A percentile compares a stretch with the other conserved stretches of the same genome.
These are phyloP conservation scores for Prunus campanulata DNA, from an alignment of 306 rosid genomes.

Conservation along the genomic window DNA sequence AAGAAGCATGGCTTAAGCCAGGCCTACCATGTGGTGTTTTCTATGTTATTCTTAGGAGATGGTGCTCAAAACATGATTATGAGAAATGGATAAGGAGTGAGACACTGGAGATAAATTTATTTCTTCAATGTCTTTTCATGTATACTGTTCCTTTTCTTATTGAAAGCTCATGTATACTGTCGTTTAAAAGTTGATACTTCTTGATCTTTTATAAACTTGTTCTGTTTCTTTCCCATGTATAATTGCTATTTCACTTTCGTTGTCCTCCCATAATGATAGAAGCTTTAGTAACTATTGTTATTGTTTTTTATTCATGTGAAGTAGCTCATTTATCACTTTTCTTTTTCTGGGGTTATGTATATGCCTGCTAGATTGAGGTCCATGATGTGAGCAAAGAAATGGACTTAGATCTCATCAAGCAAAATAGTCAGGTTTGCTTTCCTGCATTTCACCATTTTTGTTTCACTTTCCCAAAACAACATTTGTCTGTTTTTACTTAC, in stretches of 20 bases:
- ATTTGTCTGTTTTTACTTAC: not conserved
- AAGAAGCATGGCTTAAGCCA: too few species aligned
- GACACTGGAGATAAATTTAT: not conserved
- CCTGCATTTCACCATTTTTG: slow-evolving; percentile 19
- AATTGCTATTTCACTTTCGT: not conserved
- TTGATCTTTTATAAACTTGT: not conserved
- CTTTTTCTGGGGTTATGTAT: slow-evolving; percentile 21
- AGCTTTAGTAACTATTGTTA: not conserved
- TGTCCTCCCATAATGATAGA: not conserved
- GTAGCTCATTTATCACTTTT: slow-evolving; percentile 2
- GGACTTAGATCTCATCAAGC: slow-evolving; percentile 99
- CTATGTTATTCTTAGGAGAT: not conserved
- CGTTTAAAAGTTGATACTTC: not conserved
- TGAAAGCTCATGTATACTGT: not conserved
- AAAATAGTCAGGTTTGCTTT: slow-evolving; percentile 87
- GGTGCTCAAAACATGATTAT: not conserved
- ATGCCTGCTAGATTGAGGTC: slow-evolving; percentile 71
- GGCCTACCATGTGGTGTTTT: not conserved
- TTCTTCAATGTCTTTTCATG: not conserved
- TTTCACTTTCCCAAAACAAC: not conserved
- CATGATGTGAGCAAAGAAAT: slow-evolving; percentile 98
- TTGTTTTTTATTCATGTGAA: not conserved
- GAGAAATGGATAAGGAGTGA: not conserved
- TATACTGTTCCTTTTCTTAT: not conserved
- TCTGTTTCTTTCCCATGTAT: not conserved